Conservation (phyloP, 176 grass and related monocot species). For the Triticum urartu region DNA sequence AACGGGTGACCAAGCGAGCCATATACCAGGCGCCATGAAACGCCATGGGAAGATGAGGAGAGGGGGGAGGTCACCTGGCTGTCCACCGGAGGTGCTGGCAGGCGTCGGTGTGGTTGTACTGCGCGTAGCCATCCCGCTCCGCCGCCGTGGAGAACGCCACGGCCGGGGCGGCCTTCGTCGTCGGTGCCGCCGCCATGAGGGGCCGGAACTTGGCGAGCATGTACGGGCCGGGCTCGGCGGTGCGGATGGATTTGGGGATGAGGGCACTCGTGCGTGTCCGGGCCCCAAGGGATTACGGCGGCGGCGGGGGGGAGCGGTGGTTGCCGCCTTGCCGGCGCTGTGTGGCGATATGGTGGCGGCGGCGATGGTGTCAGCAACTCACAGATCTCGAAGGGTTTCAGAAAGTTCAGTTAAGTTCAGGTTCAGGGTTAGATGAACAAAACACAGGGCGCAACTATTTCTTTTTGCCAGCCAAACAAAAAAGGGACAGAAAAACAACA, state of each 20-base stretch:
- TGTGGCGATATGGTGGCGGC: not conserved
- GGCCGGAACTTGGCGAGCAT: conserved; percentile 49
- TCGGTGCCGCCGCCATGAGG: conserved; percentile 47
- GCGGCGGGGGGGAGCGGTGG: not conserved
- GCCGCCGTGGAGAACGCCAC: conserved; percentile 28
- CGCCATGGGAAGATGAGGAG: conserved; percentile 1
- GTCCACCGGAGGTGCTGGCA: conserved; percentile 74
- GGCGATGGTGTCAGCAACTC: not conserved
- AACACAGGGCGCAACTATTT: too few relatives aligned
- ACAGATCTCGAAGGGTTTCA: not conserved
- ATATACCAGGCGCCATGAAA: not conserved
- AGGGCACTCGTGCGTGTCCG: not conserved
- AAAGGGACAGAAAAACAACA: too few relatives aligned
- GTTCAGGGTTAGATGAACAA: not conserved
- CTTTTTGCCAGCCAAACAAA: too few relatives aligned
- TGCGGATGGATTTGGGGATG: not conserved
- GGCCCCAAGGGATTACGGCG: not conserved
- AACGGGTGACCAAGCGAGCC: not conserved
- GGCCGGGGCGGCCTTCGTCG: conserved; percentile 23
- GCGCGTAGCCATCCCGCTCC: conserved; percentile 53
- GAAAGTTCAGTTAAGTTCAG: not conserved
- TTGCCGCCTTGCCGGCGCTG: not conserved
- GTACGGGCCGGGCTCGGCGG: not conserved
- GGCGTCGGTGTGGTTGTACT: conserved; percentile 79
- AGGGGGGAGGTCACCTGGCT: conserved; percentile 34